Base-by-base conservation (phyloP, 768 basidiomycete genomes). In the Lactarius tabidus region DNA sequence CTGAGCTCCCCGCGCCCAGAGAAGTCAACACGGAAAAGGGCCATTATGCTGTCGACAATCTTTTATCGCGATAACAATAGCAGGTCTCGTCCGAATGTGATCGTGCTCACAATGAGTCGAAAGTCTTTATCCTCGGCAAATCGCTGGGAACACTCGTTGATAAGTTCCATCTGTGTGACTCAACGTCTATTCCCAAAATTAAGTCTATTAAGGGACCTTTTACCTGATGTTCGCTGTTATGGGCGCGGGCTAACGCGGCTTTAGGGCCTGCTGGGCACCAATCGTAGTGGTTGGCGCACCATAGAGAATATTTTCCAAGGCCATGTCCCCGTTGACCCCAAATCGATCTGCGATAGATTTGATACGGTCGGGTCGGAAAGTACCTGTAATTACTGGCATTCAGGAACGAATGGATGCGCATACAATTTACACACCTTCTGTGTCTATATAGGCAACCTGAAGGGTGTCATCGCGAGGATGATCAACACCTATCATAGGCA, bases 21-120 rank as follows among this genome's bases (percentile, higher is more conserved):
- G 74, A 80, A 98, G 75, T 98, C 95, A 52, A 94, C 91, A 23
- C 94, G 86, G 75, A 98, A 98, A 7, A 96, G 82, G 33, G 95
- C 96, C 93, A 98, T 96, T 66, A 98, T 95, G 70, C 92, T 95
- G 74, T 98, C 96, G 39, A 98, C 84, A 64, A 98, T 94, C 89
- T 96, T 71, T 6, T 62, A 53, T 48, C 6, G 28, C 29, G 59
- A 62, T 38, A 29, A 18, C 39, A 55, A n/a, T 15, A 28, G 58
- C 55, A 29, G 43, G 29, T 28, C 7, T 43, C 33, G 29, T 20
- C n/a, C 8, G 12, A 35, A 29, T 28, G 28, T 35, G 28, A 29
- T 52, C 28, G 28, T 38, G n/a, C 39, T 65, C 71, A 89, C 89
- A 71, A 93, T 76, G 33, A 91, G 80, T 55, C 86, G 80, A 70